Evolutionary conservation across 306 rosid genomes (phyloP).

Genomic region (Corylus americana): DNA sequence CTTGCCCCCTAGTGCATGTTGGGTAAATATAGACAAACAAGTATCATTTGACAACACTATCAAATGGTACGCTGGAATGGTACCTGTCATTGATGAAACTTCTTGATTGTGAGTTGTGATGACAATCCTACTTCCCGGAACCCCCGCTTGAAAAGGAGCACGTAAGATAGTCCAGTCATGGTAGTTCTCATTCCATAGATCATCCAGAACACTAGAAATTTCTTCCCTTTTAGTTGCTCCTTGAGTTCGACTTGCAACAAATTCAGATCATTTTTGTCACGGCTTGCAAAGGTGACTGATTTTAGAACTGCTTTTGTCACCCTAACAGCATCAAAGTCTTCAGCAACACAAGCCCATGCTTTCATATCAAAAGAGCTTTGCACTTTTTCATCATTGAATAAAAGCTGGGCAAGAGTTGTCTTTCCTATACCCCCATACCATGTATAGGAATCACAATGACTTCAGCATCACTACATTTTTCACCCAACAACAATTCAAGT

Average conservation of each 20-base stretch:
- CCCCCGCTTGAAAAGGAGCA: constrained; percentile 2
- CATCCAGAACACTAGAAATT: constrained; percentile 3
- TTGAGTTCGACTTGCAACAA: neutral
- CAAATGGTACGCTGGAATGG: neutral
- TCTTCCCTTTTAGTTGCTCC: neutral
- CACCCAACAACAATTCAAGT: too few relatives aligned
- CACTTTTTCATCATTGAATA: too few relatives aligned
- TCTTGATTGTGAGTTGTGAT: neutral
- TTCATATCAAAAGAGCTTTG: too few relatives aligned
- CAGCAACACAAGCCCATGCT: too few relatives aligned
- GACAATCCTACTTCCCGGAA: constrained; percentile 4
- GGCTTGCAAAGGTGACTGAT: too few relatives aligned
- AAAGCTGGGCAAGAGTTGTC: too few relatives aligned
- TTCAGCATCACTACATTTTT: too few relatives aligned
- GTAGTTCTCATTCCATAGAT: neutral
- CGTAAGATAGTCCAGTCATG: constrained; percentile 1
- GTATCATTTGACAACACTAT: neutral
- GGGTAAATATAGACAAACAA: constrained; percentile 3
- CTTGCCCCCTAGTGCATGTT: neutral
- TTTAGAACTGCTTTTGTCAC: too few relatives aligned
- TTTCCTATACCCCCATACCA: too few relatives aligned
- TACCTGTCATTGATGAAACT: constrained; percentile 6
- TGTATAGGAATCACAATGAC: too few relatives aligned
- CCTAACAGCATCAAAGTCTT: too few relatives aligned
- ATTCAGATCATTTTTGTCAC: neutral